Base-by-base conservation (phyloP, 1,284 basidiomycete genomes). In the Ustilago hordei region DNA sequence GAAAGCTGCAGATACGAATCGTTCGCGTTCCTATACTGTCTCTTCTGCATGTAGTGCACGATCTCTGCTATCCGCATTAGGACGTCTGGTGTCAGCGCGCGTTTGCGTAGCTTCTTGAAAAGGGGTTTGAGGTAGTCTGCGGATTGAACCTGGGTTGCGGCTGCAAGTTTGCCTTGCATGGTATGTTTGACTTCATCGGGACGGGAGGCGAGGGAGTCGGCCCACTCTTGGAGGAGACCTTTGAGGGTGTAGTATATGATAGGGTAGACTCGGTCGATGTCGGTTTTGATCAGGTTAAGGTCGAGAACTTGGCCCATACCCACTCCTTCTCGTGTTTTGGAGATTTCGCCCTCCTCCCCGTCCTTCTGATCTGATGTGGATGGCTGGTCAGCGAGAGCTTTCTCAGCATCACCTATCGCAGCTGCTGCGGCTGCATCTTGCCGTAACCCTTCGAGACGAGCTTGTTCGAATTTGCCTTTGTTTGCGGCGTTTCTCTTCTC, bases 171-270 rank as follows among this genome's bases (percentile, higher is more conserved):
- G 28, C 97, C 97, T 84, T 96, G 94, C 0, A 91, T 92, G 2
- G 93, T 92, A 31, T 91, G 91, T 83, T 95, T 95, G 74, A 98
- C 88, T 13, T 88, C 84, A 36, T 90, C 89, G 12, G 95, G 94
- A 80, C 96, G 89, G 69, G 94, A 92, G 63, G 93, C 93, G 91
- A 99, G 93, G 63, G 92, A 92, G 81, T 94, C 92, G 77, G 92
- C 95, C 97, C 97, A 99, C 83, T 99, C 97, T 83, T 94, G 94
- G 66, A 99, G 88, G 1, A 93, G 91, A 59, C 70, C 88, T 84
- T 99, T 99, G 72, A 99, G 88, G 2, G 95, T 95, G 86, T 96
- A 95, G 86, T 99, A 99, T 69, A 99, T 97, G 82, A 98, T 89
- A 1, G 97, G 97, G 85, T 99, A 98, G 31, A 99, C 89, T 87